A percentile compares a stretch with the other conserved stretches of the same genome.
phyloP scores from a whole-genome alignment of 345 rosid species.

The Ceriops zippeliana region DNA sequence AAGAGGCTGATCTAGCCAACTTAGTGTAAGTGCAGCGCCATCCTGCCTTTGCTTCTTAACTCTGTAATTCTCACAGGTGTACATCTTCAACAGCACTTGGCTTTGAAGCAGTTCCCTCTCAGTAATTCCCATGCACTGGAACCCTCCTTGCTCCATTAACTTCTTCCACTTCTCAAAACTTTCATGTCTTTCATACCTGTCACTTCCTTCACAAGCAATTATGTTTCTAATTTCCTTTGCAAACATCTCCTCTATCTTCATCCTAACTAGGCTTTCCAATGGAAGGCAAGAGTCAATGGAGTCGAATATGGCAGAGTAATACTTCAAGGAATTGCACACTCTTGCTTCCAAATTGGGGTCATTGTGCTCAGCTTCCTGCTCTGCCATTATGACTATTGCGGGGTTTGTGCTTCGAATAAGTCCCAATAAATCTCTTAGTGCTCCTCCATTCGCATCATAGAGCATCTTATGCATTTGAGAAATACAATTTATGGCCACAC shows the following conservation, averaged over 20 bases:
- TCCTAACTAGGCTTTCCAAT: conserved; percentile 58
- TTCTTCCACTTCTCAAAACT: conserved; percentile 60
- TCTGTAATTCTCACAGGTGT: conserved; percentile 40
- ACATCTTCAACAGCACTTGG: conserved; percentile 87
- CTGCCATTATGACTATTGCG: conserved; percentile 54
- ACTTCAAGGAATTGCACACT: conserved; percentile 63
- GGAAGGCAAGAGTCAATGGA: conserved; percentile 57
- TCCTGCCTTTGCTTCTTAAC: conserved; percentile 46
- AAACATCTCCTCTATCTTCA: conserved; percentile 77
- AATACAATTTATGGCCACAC: conserved; percentile 75
- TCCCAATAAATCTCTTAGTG: conserved; percentile 68
- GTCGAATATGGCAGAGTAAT: conserved; percentile 81
- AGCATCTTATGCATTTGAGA: conserved; percentile 88
- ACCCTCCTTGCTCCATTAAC: conserved; percentile 80
- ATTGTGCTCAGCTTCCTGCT: conserved; percentile 80
- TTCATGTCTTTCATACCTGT: conserved; percentile 77
- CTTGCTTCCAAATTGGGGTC: conserved; percentile 48
- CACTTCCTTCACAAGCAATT: conserved; percentile 88
- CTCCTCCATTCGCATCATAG: conserved; percentile 61
- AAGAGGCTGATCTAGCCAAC: conserved; percentile 82
- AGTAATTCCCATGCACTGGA: conserved; percentile 46
- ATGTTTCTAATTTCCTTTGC: conserved; percentile 78
- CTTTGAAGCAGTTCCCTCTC: conserved; percentile 84
- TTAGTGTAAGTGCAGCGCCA: conserved; percentile 54
- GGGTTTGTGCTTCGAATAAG: conserved; percentile 88